phyloP scores from a whole-genome alignment of 371 early-diverging fungal species.

The Mucor saturninus region DNA sequence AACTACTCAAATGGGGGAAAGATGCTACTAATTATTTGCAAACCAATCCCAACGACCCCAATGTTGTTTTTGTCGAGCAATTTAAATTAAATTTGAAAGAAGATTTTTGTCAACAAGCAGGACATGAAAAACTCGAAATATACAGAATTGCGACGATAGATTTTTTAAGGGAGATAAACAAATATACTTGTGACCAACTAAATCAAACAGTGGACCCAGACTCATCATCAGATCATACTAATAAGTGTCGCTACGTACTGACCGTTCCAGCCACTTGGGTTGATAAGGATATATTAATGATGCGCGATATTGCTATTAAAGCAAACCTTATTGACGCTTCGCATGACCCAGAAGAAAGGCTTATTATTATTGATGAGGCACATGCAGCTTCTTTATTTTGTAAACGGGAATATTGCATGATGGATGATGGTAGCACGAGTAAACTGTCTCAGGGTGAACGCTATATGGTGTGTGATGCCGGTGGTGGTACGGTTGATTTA shows the following conservation, averaged over 20 bases:
- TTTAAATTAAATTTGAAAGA: conserved; percentile 3
- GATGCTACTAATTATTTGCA: background rate
- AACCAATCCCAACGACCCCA: background rate
- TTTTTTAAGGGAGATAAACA: conserved; percentile 11
- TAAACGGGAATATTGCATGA: conserved; percentile 23
- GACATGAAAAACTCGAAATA: background rate
- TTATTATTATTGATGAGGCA: conserved; percentile 46
- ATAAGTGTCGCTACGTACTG: conserved; percentile 10
- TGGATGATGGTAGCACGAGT: background rate
- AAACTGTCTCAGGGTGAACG: conserved; percentile 4
- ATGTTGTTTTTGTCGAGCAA: background rate
- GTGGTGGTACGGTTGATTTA: conserved; percentile 48
- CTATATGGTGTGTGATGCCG: conserved; percentile 6
- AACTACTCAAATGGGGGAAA: conserved; percentile 13
- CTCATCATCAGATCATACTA: background rate
- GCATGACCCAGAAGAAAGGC: conserved; percentile 33
- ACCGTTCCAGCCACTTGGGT: conserved; percentile 55
- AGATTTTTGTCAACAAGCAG: background rate
- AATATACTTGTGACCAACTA: conserved; percentile 7
- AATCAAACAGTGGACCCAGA: background rate
- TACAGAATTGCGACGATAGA: conserved; percentile 11
- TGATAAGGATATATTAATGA: conserved; percentile 36
- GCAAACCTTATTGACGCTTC: conserved; percentile 39
- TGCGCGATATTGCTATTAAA: conserved; percentile 47
- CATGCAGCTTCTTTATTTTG: conserved; percentile 54